These are phyloP conservation scores for Peronospora farinosa DNA, from an alignment of 352 stramenopile species.

Conservation along the genomic window DNA sequence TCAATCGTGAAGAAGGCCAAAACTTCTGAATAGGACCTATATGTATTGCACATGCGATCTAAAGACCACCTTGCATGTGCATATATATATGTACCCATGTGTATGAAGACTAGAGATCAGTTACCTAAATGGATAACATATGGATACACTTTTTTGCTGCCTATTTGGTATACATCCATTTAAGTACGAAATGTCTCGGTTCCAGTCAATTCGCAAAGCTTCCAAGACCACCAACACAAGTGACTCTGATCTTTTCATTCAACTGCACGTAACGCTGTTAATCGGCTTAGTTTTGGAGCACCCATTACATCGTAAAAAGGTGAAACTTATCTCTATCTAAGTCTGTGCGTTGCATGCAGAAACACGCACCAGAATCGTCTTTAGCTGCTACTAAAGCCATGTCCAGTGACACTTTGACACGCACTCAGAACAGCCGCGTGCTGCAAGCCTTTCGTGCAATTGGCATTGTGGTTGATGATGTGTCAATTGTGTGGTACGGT, in stretches of 20 bases:
- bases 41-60: too few relatives aligned
- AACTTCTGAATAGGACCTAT: conserved; percentile 22
- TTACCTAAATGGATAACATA: neutral
- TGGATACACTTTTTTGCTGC: neutral
- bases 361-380: neutral
- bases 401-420: conserved; percentile 36
- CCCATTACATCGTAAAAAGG: conserved; percentile 3
- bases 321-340: conserved; percentile 3
- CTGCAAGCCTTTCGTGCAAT: conserved; percentile 88
- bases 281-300: conserved; percentile 2
- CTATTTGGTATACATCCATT: conserved; percentile 2
- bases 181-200: conserved; percentile 31
- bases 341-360: conserved; percentile 7
- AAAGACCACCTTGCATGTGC: neutral
- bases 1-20: conserved; percentile 19
- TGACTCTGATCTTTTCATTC: conserved; percentile 1
- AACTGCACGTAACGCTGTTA: conserved; percentile 4
- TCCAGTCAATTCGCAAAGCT: conserved; percentile 49
- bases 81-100: too few relatives aligned
- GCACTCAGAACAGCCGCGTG: conserved; percentile 62
- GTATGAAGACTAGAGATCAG: too few relatives aligned
- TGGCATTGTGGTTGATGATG: conserved; percentile 79
- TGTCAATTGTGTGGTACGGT: conserved; percentile 82
- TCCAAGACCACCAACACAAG: conserved; percentile 7
- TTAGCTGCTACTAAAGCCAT: conserved; percentile 16